These are phyloP conservation scores for Solanum sitiens DNA, from an alignment of 257 asterid species.

Conservation along the genomic window DNA sequence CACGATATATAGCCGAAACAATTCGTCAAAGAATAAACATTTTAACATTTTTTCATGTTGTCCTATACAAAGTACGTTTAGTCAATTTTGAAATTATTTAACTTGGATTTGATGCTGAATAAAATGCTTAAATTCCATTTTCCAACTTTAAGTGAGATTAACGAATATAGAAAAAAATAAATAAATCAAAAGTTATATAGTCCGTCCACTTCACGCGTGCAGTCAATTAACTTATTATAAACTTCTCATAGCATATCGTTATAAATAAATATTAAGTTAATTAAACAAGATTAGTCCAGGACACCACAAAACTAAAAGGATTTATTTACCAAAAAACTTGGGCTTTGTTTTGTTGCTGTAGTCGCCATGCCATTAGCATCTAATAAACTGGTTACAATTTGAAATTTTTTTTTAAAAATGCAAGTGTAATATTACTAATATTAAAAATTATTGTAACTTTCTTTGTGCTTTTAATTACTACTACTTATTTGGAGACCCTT, in stretches of 20 bases:
- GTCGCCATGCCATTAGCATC: not conserved
- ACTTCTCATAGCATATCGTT: not conserved
- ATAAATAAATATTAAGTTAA: not conserved
- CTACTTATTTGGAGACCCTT: not conserved
- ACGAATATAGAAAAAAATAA: not conserved
- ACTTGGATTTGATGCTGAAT: not conserved
- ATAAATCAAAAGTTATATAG: not conserved
- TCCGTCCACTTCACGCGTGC: not conserved
- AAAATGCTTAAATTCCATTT: not conserved
- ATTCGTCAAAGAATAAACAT: not conserved
- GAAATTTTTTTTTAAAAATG: too few species aligned
- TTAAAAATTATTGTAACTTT: not conserved
- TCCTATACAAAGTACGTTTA: not conserved
- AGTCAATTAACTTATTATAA: not conserved
- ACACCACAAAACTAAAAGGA: not conserved
- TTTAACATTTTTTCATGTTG: not conserved
- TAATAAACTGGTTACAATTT: not conserved
- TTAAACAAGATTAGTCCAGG: not conserved
- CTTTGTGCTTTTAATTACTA: not conserved
- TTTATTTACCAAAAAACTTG: not conserved
- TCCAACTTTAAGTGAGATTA: not conserved
- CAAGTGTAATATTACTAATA: not conserved
- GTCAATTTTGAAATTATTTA: not conserved
- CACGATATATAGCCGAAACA: not conserved
- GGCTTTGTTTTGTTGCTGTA: not conserved